phyloP scores from a whole-genome alignment of 2,329 filamentous ascomycete genomes.

The Lachnellula willkommii region DNA sequence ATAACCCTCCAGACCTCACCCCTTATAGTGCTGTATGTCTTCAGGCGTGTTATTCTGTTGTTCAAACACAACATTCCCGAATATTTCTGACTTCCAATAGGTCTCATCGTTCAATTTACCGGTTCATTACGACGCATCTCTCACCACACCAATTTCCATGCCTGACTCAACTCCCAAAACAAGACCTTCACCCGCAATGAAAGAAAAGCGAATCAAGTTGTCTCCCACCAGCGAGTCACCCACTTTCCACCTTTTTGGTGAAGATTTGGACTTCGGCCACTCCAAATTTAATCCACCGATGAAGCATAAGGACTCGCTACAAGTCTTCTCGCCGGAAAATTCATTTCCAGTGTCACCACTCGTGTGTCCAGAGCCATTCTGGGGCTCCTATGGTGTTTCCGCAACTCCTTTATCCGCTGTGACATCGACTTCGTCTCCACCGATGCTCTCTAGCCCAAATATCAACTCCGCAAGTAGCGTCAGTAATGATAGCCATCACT shows the following conservation, averaged over 20 bases:
- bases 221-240: constrained; percentile 15
- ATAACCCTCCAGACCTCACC: constrained; percentile 11
- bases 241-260: constrained; percentile 14
- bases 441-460: constrained; percentile 16
- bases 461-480: constrained; percentile 15
- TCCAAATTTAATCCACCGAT: constrained; percentile 18
- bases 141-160: constrained; percentile 26
- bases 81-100: constrained; percentile 16
- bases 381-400: constrained; percentile 24
- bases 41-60: background rate
- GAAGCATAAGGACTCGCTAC: constrained; percentile 21
- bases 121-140: constrained; percentile 21
- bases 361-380: constrained; percentile 18
- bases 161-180: constrained; percentile 18
- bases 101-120: constrained; percentile 30
- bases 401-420: constrained; percentile 13
- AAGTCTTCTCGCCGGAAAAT: constrained; percentile 16
- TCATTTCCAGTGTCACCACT: constrained; percentile 16
- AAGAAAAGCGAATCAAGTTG: constrained; percentile 17
- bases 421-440: constrained; percentile 17
- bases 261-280: constrained; percentile 17
- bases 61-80: background rate
- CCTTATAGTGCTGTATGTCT: constrained; percentile 27
- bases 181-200: constrained; percentile 9
- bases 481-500: constrained; percentile 13